phyloP scores from a whole-genome alignment of 148 eudicot genomes.

The Pharnaceum exiguum region DNA sequence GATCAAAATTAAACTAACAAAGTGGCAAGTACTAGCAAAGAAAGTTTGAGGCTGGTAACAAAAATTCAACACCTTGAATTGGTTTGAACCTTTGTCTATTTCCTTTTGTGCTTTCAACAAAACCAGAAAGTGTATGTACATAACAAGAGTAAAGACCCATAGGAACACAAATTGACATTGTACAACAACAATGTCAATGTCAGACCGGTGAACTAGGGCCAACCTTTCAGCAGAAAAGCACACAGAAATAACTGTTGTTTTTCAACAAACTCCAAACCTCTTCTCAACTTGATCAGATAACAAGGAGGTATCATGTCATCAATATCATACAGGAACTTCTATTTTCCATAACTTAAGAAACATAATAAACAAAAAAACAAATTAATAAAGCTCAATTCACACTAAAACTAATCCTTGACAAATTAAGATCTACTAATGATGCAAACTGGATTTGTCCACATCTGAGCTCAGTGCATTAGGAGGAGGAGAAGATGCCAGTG shows the following conservation, averaged over 20 bases:
- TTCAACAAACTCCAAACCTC: slow-evolving; percentile 15
- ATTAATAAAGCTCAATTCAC: slow-evolving; percentile 4
- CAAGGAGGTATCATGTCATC: no score
- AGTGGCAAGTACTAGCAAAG: no score
- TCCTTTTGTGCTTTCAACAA: no score
- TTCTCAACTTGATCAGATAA: slow-evolving; percentile 11
- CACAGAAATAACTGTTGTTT: slow-evolving; percentile 6
- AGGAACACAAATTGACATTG: no score
- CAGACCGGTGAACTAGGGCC: slow-evolving; percentile 3
- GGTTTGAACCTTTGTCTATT: no score
- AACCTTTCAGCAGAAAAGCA: slow-evolving; percentile 5
- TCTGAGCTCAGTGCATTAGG: background rate
- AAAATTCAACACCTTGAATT: no score
- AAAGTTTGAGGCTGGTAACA: no score
- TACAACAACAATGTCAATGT: slow-evolving; percentile 12
- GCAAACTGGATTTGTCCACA: slow-evolving; percentile 9
- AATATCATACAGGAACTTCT: slow-evolving; percentile 20
- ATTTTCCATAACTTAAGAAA: slow-evolving; percentile 4
- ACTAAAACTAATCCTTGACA: slow-evolving; percentile 5
- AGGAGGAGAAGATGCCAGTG: slow-evolving; percentile 57
- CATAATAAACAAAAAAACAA: background rate
- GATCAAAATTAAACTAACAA: no score
- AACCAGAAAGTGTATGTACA: no score
- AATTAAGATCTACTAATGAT: slow-evolving; percentile 17
- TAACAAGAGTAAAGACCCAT: no score